Conservation (phyloP, 176 grass and related monocot species). For the Phyllostachys edulis region DNA sequence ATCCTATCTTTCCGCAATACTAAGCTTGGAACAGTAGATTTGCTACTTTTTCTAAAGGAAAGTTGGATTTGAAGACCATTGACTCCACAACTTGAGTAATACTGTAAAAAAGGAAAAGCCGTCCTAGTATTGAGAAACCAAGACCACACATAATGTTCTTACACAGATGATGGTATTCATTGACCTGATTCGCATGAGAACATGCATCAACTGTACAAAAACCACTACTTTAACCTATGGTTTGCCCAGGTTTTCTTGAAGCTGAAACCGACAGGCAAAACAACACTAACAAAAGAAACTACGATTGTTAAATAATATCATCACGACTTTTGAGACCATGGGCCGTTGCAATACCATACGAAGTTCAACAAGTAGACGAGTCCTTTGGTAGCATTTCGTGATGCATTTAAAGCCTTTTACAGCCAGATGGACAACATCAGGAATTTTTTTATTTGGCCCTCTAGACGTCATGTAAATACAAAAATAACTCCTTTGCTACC, state of each 20-base stretch:
- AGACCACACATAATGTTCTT: not conserved
- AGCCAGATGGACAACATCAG: not conserved
- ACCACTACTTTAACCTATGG: not conserved
- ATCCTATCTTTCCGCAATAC: conserved; percentile 1
- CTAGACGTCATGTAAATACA: too few relatives aligned
- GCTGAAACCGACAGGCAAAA: not conserved
- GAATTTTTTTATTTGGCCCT: too few relatives aligned
- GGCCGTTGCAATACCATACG: not conserved
- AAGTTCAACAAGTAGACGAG: not conserved
- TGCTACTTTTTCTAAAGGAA: not conserved
- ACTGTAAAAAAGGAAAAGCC: not conserved
- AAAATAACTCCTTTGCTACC: too few relatives aligned
- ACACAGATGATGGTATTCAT: not conserved
- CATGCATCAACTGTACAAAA: not conserved
- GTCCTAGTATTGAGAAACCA: not conserved
- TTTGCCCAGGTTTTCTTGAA: not conserved
- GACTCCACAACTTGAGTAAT: not conserved
- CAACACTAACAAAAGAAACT: not conserved
- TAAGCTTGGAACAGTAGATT: not conserved
- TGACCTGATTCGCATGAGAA: not conserved
- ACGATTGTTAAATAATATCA: not conserved
- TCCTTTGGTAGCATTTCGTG: conserved; percentile 1
- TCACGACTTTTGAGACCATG: not conserved
- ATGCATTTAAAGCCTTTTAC: not conserved
- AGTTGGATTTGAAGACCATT: conserved; percentile 23